phyloP scores from a whole-genome alignment of 495 filamentous ascomycete species.

The Tuber indicum region DNA sequence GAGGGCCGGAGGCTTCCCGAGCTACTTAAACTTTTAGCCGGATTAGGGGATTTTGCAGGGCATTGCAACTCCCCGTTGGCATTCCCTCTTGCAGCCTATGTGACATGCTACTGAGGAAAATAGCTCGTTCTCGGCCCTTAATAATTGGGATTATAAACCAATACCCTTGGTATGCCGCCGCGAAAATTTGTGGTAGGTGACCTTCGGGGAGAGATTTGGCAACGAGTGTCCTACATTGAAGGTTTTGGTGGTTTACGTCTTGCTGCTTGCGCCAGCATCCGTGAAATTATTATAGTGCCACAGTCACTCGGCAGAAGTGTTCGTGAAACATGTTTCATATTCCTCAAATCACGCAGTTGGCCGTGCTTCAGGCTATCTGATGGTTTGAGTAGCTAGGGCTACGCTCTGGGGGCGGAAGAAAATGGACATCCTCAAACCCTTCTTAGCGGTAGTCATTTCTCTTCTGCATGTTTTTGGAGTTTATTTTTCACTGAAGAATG shows the following conservation, averaged over 20 bases:
- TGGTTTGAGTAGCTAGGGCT: too few species aligned
- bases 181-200: not conserved
- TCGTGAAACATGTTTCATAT: too few species aligned
- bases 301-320: too few species aligned
- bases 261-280: not conserved
- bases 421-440: too few species aligned
- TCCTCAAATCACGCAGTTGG: too few species aligned
- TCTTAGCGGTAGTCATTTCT: too few species aligned
- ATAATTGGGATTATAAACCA: not conserved
- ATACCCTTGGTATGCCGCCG: not conserved
- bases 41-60: not conserved
- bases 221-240: not conserved
- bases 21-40: not conserved
- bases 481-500: too few species aligned
- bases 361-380: too few species aligned
- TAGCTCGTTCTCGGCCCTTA: not conserved
- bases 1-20: not conserved
- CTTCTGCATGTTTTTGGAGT: too few species aligned
- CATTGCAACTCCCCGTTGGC: too few species aligned
- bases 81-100: not conserved
- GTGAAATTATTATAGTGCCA: not conserved
- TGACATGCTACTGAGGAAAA: not conserved
- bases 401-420: too few species aligned
- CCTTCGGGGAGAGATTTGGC: not conserved
- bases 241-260: not conserved